phyloP scores from a whole-genome alignment of 352 stramenopile genomes.

The Globisporangium irregulare region DNA sequence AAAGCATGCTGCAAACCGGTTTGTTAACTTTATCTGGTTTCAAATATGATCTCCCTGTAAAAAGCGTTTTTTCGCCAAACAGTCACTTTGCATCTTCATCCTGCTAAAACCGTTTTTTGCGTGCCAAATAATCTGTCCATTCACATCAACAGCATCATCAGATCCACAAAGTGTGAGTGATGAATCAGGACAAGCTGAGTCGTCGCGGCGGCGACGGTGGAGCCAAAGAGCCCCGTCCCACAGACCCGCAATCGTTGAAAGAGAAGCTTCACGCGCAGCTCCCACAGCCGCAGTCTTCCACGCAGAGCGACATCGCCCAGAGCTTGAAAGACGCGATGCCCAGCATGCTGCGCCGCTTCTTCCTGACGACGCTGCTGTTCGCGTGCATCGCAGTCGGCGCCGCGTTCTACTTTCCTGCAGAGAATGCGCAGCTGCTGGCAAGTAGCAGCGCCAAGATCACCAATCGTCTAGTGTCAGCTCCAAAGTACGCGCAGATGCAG shows the following conservation, averaged over 20 bases:
- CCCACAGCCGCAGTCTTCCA: neutral
- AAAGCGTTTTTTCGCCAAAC: no score
- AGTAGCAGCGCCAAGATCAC: neutral
- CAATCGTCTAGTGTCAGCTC: conserved; percentile 11
- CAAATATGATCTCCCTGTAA: no score
- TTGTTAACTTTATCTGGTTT: neutral
- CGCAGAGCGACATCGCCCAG: conserved; percentile 11
- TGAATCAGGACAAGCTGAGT: conserved; percentile 13
- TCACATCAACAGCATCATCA: neutral
- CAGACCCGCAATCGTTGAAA: neutral
- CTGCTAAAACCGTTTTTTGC: no score
- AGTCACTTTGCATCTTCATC: no score
- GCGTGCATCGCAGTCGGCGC: conserved; percentile 20
- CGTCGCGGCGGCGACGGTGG: conserved; percentile 6
- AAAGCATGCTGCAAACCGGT: neutral
- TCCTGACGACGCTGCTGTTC: conserved; percentile 27
- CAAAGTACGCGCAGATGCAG: conserved; percentile 18
- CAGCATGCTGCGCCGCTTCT: conserved; percentile 31
- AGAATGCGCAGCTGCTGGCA: neutral
- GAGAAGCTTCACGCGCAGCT: neutral
- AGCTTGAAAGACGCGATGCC: conserved; percentile 26
- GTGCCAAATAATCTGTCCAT: no score
- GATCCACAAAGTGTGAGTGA: neutral
- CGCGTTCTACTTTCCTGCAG: conserved; percentile 11
- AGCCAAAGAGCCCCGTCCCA: neutral